A percentile compares a stretch with the other conserved stretches of the same genome.
Evolutionary conservation across 345 rosid species (phyloP).

Genomic region (Microthlaspi erraticum): DNA sequence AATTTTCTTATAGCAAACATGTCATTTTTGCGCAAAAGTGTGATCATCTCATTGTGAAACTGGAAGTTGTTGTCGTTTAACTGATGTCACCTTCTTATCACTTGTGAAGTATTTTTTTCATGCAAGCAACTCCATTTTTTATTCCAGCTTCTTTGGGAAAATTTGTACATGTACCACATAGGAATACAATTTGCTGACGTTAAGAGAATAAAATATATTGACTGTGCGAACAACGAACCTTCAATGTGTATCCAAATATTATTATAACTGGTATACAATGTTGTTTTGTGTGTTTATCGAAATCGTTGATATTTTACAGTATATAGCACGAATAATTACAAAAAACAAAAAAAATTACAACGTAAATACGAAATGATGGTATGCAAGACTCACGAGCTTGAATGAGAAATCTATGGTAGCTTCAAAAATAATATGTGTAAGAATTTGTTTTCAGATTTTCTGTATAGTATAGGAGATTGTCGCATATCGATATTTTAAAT

Average conservation of each 20-base stretch:
- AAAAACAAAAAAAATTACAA: too few relatives aligned
- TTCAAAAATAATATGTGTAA: too few relatives aligned
- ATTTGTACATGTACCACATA: background rate
- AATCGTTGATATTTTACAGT: background rate
- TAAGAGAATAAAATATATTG: background rate
- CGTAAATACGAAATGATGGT: too few relatives aligned
- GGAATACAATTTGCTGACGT: background rate
- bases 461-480: too few relatives aligned
- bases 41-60: background rate
- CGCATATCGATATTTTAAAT: too few relatives aligned
- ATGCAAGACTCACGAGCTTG: too few relatives aligned
- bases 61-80: background rate
- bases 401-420: too few relatives aligned
- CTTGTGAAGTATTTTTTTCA: background rate
- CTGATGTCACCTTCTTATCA: conserved; percentile 18
- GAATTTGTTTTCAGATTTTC: too few relatives aligned
- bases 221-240: background rate
- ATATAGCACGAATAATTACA: background rate
- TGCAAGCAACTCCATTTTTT: conserved; percentile 1
- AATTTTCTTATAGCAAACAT: background rate
- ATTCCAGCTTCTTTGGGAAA: conserved; percentile 3
- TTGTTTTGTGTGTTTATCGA: background rate
- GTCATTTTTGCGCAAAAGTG: background rate
- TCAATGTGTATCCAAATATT: background rate
- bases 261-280: background rate